Evolutionary conservation across 2,329 filamentous ascomycete genomes (phyloP).

Genomic region (Exophiala sp.): DNA sequence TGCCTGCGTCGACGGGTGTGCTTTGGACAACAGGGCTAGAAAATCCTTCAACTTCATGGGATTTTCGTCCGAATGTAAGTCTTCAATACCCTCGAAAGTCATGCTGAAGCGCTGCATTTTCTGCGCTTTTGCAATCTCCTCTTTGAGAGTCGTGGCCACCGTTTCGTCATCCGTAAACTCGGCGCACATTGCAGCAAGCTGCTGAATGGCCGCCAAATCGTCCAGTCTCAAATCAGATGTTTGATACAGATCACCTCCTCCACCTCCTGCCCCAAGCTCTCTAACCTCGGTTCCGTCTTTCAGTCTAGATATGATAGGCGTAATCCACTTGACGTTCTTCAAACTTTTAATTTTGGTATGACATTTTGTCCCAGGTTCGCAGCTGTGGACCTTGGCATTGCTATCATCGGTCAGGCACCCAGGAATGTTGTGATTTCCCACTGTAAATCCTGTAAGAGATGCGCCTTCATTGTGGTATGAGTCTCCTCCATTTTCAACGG

Average conservation of each 20-base stretch:
- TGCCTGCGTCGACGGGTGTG: not conserved
- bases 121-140: conserved; percentile 33
- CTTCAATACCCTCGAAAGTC: conserved; percentile 36
- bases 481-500: conserved; percentile 44
- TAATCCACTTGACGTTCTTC: conserved; percentile 64
- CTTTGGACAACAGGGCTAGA: conserved; percentile 14
- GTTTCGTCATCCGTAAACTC: conserved; percentile 31
- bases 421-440: conserved; percentile 62
- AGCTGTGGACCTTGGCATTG: conserved; percentile 70
- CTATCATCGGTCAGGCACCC: conserved; percentile 66
- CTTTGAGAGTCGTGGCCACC: conserved; percentile 30
- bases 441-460: conserved; percentile 64
- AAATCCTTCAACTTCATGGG: conserved; percentile 37
- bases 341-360: conserved; percentile 37
- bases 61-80: conserved; percentile 36
- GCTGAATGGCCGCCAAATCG: conserved; percentile 43
- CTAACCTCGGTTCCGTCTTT: conserved; percentile 56
- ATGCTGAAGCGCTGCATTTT: conserved; percentile 34
- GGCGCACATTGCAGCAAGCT: conserved; percentile 50
- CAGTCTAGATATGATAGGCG: conserved; percentile 66
- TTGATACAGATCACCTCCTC: conserved; percentile 66
- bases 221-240: conserved; percentile 60
- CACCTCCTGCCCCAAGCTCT: conserved; percentile 73
- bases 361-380: conserved; percentile 60
- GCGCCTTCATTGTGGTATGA: conserved; percentile 52